Evolutionary conservation across 2,329 filamentous ascomycete genomes (phyloP), one percentile per base, ranked within the genome.

Genomic region (Teratosphaeria epicoccoides): DNA sequence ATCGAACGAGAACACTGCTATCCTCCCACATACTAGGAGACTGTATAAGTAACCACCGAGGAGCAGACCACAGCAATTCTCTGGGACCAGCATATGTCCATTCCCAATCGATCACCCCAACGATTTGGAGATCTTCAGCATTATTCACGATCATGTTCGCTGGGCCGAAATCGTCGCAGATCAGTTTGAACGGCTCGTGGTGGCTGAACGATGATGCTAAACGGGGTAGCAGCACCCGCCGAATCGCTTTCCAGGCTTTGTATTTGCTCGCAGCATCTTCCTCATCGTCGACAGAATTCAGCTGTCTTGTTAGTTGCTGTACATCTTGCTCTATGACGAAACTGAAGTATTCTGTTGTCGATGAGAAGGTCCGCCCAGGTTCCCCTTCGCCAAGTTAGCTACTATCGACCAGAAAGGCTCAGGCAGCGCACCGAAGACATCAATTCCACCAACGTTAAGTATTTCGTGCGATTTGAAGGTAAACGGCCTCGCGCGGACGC

Each of bases 51-150:
- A 37, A 17, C 29, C 29, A 37, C 29, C 29, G 17, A 17, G 59
- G 60, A 23, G 60, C 49, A 11, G 55, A 57, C 33, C 52, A 49
- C 40, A 52, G 58, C 43, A 62, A 52, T 40, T 63, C 52, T 33
- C 40, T 43, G 12, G 61, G 61, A 33, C 52, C 60, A 17, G 52
- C 49, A 43, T 61, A 57, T 33, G 61, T 50, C 57, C 59, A 61
- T 43, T 62, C 60, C 57, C 55, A 61, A 45, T 62, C 60, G 2
- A 61, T 49, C 11, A 63, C 52, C 1, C 53, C 57, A 25, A 59
- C 50, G 10, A 63, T 56, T 5, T 54, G 55, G 6, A 61, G 51
- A 22, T 61, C 56, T 20, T 49, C n/a, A 28, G 52, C 26, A 45
- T 55, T 55, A 43, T 59, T 54, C 26, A 62, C 52, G 12, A 62